Evolutionary conservation across 768 basidiomycete genomes (phyloP).

Genomic region (Gymnopilus junonius): DNA sequence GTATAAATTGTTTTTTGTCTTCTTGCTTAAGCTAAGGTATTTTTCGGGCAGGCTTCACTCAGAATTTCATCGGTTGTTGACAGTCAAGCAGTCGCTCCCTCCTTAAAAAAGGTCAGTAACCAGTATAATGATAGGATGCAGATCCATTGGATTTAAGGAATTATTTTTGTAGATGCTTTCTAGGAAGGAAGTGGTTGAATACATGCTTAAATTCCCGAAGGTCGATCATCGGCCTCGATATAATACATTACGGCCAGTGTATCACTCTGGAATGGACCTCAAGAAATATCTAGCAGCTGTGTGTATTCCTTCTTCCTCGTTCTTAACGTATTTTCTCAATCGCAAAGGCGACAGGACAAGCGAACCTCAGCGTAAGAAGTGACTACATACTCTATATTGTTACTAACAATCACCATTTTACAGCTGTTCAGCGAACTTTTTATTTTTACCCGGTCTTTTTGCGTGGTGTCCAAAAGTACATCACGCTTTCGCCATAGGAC

Average conservation of each 20-base stretch:
- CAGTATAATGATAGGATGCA: too few relatives aligned
- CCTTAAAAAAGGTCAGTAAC: too few relatives aligned
- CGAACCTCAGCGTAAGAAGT: not conserved
- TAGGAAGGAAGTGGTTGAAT: not conserved
- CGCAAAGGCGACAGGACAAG: not conserved
- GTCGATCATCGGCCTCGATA: not conserved
- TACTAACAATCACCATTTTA: not conserved
- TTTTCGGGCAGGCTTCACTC: too few relatives aligned
- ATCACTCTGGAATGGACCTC: not conserved
- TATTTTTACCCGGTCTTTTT: slow-evolving; percentile 8
- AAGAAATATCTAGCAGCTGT: slow-evolving; percentile 1
- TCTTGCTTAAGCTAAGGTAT: not conserved
- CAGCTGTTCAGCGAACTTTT: slow-evolving; percentile 6
- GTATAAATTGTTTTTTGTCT: not conserved
- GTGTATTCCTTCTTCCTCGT: not conserved
- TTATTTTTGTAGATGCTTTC: not conserved
- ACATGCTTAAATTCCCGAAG: not conserved
- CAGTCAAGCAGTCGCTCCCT: too few relatives aligned
- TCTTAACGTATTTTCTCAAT: not conserved
- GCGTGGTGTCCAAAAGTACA: not conserved
- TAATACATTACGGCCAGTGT: not conserved
- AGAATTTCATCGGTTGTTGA: too few relatives aligned
- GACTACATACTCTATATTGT: too few relatives aligned
- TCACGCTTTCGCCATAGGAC: slow-evolving; percentile 10
- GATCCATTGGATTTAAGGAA: too few relatives aligned